Percentiles rank a stretch among this genome's conserved stretches.
Conservation (phyloP, 257 asterid species). For the Petunia axillaris region DNA sequence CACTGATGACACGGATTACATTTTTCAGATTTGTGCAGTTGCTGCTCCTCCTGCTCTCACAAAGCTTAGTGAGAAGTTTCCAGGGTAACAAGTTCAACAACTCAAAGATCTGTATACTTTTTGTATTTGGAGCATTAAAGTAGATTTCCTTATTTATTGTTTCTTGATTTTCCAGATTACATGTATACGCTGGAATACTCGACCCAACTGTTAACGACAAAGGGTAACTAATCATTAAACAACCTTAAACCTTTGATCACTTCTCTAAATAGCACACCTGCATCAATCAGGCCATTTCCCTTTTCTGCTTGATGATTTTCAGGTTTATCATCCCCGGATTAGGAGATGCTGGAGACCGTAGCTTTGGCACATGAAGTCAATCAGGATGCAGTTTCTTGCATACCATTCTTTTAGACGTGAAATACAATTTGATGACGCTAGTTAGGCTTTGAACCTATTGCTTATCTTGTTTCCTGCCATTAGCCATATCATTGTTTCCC, state of each 20-base stretch:
- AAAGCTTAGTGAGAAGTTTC: constrained; percentile 77
- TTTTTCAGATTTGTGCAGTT: constrained; percentile 73
- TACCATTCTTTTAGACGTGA: constrained; percentile 10
- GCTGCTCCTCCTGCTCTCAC: constrained; percentile 95
- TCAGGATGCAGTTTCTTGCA: neutral
- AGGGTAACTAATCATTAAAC: constrained; percentile 54
- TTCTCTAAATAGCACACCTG: neutral
- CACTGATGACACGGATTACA: constrained; percentile 27
- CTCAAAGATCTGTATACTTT: neutral
- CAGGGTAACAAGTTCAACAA: constrained; percentile 60
- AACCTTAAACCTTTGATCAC: neutral
- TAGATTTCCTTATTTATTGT: neutral
- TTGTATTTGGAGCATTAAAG: neutral
- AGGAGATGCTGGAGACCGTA: constrained; percentile 96
- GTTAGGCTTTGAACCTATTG: neutral
- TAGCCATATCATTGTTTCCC: constrained; percentile 11
- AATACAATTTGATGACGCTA: neutral
- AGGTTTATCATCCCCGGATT: constrained; percentile 94
- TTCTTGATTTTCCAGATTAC: constrained; percentile 65
- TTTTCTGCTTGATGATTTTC: constrained; percentile 35
- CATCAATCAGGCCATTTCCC: neutral
- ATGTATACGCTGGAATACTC: constrained; percentile 83
- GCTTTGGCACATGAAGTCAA: constrained; percentile 74
- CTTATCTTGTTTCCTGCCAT: neutral
- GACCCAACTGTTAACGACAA: constrained; percentile 79